These are phyloP conservation scores for Oryza officinalis DNA, from an alignment of 176 grass and related monocot genomes.

Conservation along the genomic window DNA sequence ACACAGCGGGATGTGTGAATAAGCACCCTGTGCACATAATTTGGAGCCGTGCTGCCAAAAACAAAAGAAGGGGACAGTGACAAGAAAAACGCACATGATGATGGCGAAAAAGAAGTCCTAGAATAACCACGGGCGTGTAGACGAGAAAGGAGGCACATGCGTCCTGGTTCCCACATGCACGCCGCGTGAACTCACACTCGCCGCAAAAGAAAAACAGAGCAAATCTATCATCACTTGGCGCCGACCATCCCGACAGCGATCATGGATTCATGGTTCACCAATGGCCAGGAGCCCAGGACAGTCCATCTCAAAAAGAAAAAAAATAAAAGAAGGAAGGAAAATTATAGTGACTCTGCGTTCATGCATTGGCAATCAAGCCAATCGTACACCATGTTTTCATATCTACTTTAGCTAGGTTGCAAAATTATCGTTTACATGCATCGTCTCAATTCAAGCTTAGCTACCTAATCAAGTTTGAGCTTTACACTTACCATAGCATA, in stretches of 20 bases:
- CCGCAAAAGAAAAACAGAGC: not conserved
- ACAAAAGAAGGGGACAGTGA: not conserved
- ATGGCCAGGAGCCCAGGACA: not conserved
- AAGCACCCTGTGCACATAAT: not conserved
- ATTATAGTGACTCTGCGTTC: not conserved
- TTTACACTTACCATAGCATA: too few species aligned
- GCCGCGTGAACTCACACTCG: not conserved
- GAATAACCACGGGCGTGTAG: not conserved
- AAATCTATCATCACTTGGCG: not conserved
- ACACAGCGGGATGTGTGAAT: not conserved
- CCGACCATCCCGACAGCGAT: not conserved
- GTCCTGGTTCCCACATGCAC: not conserved
- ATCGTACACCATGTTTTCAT: too few species aligned
- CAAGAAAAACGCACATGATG: not conserved
- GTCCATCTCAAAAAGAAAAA: not conserved
- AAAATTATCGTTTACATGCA: too few species aligned
- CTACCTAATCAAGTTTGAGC: too few species aligned
- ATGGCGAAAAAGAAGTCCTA: not conserved
- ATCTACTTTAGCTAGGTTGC: too few species aligned
- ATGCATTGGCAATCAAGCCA: not conserved
- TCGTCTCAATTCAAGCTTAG: too few species aligned
- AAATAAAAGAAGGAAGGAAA: not conserved
- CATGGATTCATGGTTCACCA: not conserved
- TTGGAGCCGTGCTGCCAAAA: not conserved
- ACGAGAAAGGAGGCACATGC: not conserved